Conservation (phyloP, 1,139 yeast genomes). For the Geotrichum bryndzae region DNA sequence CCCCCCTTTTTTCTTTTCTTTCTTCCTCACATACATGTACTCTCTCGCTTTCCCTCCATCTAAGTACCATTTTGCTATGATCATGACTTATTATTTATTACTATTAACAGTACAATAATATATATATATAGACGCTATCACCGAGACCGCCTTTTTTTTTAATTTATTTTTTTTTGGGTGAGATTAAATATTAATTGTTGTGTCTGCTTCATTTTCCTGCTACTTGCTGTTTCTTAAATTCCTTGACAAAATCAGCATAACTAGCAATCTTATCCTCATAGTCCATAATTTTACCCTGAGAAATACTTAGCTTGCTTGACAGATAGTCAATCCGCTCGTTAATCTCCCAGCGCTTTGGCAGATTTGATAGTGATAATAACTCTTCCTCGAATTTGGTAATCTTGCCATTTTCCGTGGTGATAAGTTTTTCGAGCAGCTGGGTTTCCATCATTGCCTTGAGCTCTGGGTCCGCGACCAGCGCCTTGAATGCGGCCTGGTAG, state of each 20-base stretch:
- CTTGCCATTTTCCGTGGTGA: slow-evolving; percentile 56
- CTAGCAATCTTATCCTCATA: slow-evolving; percentile 36
- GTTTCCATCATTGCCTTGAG: slow-evolving; percentile 61
- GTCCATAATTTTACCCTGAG: slow-evolving; percentile 39
- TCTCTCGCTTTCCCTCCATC: neutral
- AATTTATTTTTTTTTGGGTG: too few relatives aligned
- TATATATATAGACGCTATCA: neutral
- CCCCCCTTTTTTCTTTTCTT: neutral
- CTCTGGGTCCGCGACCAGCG: slow-evolving; percentile 52
- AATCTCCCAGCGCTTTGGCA: slow-evolving; percentile 46
- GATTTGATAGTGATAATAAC: slow-evolving; percentile 48
- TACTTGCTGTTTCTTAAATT: slow-evolving; percentile 1
- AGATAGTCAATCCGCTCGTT: slow-evolving; percentile 60
- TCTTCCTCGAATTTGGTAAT: slow-evolving; percentile 67
- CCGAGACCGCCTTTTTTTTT: too few relatives aligned
- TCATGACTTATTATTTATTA: neutral
- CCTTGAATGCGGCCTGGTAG: slow-evolving; percentile 70
- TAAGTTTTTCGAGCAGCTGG: slow-evolving; percentile 48
- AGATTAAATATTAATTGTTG: too few relatives aligned
- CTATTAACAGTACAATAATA: neutral
- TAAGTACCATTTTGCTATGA: neutral
- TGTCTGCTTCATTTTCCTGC: neutral
- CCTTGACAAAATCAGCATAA: slow-evolving; percentile 1
- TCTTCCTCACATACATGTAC: neutral
- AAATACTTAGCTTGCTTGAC: slow-evolving; percentile 52